These are phyloP conservation scores for Fulvia fulva DNA, from an alignment of 2,329 filamentous ascomycete species.

Conservation along the genomic window DNA sequence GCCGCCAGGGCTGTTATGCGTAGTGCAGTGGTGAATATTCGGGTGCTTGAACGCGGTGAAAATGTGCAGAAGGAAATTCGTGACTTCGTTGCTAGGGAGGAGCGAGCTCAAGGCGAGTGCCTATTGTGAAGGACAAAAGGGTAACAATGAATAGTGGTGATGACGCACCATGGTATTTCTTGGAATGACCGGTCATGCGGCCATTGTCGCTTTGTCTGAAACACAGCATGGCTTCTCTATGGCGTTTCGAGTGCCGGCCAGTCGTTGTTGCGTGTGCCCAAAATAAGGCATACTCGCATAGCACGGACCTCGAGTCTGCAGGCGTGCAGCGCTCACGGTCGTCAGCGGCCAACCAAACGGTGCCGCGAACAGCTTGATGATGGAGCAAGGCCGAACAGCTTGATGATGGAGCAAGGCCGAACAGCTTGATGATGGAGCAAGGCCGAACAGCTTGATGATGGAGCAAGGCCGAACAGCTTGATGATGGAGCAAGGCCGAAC, in stretches of 20 bases:
- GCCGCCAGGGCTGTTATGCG: slow-evolving; percentile 4
- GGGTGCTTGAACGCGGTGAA: slow-evolving; percentile 12
- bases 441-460: too few relatives aligned
- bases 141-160: not conserved
- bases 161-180: slow-evolving; percentile 30
- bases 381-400: slow-evolving; percentile 9
- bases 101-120: slow-evolving; percentile 1
- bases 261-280: slow-evolving; percentile 12
- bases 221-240: slow-evolving; percentile 32
- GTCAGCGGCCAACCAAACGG: slow-evolving; percentile 8
- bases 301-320: slow-evolving; percentile 14
- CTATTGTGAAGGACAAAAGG: slow-evolving; percentile 22
- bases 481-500: slow-evolving; percentile 10
- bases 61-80: slow-evolving; percentile 17
- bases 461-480: not conserved
- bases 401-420: slow-evolving; percentile 7
- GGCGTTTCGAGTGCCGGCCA: slow-evolving; percentile 40
- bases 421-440: slow-evolving; percentile 5
- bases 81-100: slow-evolving; percentile 15
- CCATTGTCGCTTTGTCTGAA: slow-evolving; percentile 32
- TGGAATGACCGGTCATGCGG: slow-evolving; percentile 32
- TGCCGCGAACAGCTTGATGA: not conserved
- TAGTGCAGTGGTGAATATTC: slow-evolving; percentile 15
- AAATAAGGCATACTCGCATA: slow-evolving; percentile 27
- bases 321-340: slow-evolving; percentile 7